Conservation (phyloP, 1,284 basidiomycete species). For the Kwoniella shivajii region DNA sequence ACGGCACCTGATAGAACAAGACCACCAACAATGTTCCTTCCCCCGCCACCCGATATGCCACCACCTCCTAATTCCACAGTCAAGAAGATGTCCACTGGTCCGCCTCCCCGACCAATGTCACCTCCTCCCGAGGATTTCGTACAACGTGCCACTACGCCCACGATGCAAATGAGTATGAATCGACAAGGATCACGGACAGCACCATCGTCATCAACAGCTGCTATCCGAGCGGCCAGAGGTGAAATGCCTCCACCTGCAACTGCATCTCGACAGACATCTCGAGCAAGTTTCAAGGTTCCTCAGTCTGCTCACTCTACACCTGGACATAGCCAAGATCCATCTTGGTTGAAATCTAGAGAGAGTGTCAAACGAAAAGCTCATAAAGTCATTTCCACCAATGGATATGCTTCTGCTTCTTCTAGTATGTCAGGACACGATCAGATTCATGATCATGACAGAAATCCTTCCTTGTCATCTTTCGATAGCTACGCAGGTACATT, state of each 20-base stretch:
- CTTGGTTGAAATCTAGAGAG: constrained; percentile 48
- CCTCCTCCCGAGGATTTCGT: constrained; percentile 86
- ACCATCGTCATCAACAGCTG: constrained; percentile 57
- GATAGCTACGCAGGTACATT: constrained; percentile 30
- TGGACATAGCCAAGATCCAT: constrained; percentile 56
- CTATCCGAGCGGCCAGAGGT: constrained; percentile 60
- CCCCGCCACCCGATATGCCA: constrained; percentile 77
- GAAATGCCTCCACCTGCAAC: constrained; percentile 66
- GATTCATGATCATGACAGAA: constrained; percentile 22
- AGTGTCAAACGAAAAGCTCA: constrained; percentile 44
- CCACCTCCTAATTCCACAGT: constrained; percentile 67
- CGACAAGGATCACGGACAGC: constrained; percentile 57
- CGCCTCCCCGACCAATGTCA: constrained; percentile 80
- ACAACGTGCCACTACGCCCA: constrained; percentile 80
- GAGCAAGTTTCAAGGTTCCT: constrained; percentile 67
- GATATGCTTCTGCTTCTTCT: constrained; percentile 35
- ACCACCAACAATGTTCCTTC: constrained; percentile 80
- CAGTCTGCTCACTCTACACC: constrained; percentile 20
- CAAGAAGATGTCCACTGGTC: constrained; percentile 54
- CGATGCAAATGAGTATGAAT: constrained; percentile 57
- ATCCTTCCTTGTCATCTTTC: constrained; percentile 40
- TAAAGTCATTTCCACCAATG: constrained; percentile 26
- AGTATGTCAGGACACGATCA: constrained; percentile 32
- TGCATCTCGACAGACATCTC: constrained; percentile 72
- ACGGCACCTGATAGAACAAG: constrained; percentile 68